These are phyloP conservation scores for Rosa multiflora DNA, from an alignment of 306 rosid species.

Conservation along the genomic window DNA sequence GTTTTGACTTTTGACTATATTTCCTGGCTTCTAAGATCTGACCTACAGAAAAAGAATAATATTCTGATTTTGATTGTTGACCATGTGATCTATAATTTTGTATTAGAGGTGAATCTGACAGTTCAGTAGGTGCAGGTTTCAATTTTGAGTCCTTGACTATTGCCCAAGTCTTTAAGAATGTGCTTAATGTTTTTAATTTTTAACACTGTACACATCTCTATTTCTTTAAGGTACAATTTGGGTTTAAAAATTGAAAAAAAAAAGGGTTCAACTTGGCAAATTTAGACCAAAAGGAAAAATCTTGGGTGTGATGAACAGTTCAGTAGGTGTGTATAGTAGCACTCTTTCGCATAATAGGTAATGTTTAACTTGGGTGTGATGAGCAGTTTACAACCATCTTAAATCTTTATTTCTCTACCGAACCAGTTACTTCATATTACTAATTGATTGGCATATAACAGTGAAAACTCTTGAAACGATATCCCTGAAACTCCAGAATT, in stretches of 20 bases:
- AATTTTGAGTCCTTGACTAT: too few species aligned
- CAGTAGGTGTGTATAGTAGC: not conserved
- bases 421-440: not conserved
- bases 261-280: not conserved
- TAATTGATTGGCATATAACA: constrained; percentile 14
- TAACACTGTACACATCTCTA: not conserved
- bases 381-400: not conserved
- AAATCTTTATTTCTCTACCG: not conserved
- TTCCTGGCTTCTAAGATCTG: not conserved
- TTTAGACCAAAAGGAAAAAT: not conserved
- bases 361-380: not conserved
- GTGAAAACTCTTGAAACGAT: constrained; percentile 50
- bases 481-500: constrained; percentile 37
- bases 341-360: not conserved
- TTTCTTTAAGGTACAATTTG: not conserved
- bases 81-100: too few species aligned
- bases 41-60: not conserved
- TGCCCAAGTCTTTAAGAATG: not conserved
- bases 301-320: not conserved
- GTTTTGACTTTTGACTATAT: too few species aligned
- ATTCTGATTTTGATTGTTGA: too few species aligned
- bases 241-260: too few species aligned
- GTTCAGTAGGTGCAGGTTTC: too few species aligned
- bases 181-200: not conserved
- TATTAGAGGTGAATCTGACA: not conserved